Evolutionary conservation across 768 basidiomycete species (phyloP), one percentile per base, ranked within the genome.

Genomic region (Royoungia palumana): DNA sequence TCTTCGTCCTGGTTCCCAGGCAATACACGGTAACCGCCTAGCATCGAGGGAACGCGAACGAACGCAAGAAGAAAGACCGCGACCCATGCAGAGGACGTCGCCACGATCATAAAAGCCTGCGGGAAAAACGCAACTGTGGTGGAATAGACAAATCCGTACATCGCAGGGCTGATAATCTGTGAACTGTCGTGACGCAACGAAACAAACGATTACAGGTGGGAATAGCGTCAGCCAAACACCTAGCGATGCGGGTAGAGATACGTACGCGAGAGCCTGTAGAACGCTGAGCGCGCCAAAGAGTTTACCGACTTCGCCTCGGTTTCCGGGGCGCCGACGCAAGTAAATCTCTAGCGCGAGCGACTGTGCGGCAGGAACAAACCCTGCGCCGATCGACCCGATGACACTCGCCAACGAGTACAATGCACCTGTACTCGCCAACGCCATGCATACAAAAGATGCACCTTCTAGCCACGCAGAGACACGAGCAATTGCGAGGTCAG

Each of bases 221-320:
- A 12, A 10, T 17, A 19, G 34, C 14, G 27, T 50, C 16, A 48
- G 43, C 21, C 30, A 32, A 49, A 19, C 5, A 17, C 32, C 21
- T 6, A 30, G 25, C 19, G 14, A 14, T 16, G 13, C n/a, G 16
- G 38, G 46, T 5, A 19, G 4, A 9, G 44, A 51, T 17, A 41
- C 73, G 39, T 56, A 85, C 81, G 82, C 74, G 10, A 91, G 60
- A 6, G 86, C 81, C 52, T 87, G 80, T 4, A 91, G 55, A 24
- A 94, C 87, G 47, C 84, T 82, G 49, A 94, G 56, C 4, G 82
- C 90, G 12, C 90, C 93, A 59, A 93, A 94, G 16, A 96, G 72
- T 57, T 72, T 75, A 3, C 91, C 93, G 12, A 75, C 71, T 59
- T 92, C 87, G 13, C 72, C 73, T 0, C 56, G 56, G 32, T 60